Conservation (phyloP, 495 filamentous ascomycete species). For the Lophium mytilinum region DNA sequence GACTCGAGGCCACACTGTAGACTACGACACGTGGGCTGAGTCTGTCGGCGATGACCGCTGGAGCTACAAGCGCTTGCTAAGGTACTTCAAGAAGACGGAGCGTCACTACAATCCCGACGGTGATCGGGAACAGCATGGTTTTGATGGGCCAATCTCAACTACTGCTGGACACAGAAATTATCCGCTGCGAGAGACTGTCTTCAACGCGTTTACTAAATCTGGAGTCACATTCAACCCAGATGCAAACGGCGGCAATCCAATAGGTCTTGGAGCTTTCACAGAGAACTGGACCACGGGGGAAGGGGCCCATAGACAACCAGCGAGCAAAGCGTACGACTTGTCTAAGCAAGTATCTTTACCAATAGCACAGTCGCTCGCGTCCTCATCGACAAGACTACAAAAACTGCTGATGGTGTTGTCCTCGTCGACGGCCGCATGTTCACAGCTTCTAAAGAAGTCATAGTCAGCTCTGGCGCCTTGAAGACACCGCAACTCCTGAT, state of each 20-base stretch:
- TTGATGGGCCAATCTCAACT: slow-evolving; percentile 26
- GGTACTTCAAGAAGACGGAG: slow-evolving; percentile 24
- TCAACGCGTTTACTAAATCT: not conserved
- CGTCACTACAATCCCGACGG: slow-evolving; percentile 12
- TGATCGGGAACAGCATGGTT: slow-evolving; percentile 23
- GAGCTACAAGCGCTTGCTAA: slow-evolving; percentile 39
- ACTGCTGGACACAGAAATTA: slow-evolving; percentile 26
- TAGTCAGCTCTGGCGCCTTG: not conserved
- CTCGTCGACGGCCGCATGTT: not conserved
- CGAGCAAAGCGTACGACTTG: slow-evolving; percentile 4
- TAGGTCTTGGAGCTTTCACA: not conserved
- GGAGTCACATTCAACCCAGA: slow-evolving; percentile 1
- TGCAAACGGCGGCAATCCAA: slow-evolving; percentile 4
- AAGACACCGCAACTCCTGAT: not conserved
- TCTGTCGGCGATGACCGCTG: slow-evolving; percentile 40
- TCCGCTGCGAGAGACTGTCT: slow-evolving; percentile 18
- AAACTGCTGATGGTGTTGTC: slow-evolving; percentile 4
- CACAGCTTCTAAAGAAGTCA: slow-evolving; percentile 30
- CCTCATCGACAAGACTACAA: slow-evolving; percentile 2
- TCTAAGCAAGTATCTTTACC: not conserved
- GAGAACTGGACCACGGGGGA: not conserved
- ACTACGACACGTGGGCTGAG: slow-evolving; percentile 50
- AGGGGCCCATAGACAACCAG: slow-evolving; percentile 1
- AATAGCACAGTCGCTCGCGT: slow-evolving; percentile 2
- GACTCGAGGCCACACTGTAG: slow-evolving; percentile 46